Percentiles rank a stretch among this genome's conserved stretches.
Evolutionary conservation across 345 rosid species (phyloP).

Genomic region (Eucalyptus marginata): DNA sequence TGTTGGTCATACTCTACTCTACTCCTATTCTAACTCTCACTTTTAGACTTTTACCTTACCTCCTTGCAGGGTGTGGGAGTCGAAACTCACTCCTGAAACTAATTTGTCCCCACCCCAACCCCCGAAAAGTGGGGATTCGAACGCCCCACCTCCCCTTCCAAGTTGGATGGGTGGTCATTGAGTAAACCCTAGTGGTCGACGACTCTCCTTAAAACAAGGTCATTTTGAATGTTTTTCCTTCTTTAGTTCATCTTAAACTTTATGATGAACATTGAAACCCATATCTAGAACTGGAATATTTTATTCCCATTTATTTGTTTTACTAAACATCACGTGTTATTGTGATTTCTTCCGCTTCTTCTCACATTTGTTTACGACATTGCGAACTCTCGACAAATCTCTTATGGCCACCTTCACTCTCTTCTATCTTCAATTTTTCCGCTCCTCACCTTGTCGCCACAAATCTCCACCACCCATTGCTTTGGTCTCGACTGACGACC

Average conservation of each 20-base stretch:
- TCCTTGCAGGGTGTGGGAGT: too few relatives aligned
- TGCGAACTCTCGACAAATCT: neutral
- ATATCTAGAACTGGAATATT: neutral
- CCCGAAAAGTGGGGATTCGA: too few relatives aligned
- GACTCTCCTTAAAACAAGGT: neutral
- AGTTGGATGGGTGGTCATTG: too few relatives aligned
- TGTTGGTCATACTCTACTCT: too few relatives aligned
- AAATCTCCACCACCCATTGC: neutral
- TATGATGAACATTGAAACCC: neutral
- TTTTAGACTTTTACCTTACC: too few relatives aligned
- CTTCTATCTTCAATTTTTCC: neutral
- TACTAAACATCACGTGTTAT: neutral
- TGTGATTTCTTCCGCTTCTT: neutral
- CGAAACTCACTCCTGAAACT: too few relatives aligned
- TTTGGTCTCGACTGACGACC: neutral
- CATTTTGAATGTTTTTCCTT: too few relatives aligned
- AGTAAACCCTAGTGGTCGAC: too few relatives aligned
- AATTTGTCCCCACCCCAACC: too few relatives aligned
- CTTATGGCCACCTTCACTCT: neutral
- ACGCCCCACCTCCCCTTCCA: too few relatives aligned
- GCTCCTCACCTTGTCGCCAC: neutral
- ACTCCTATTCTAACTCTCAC: too few relatives aligned
- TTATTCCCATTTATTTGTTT: neutral
- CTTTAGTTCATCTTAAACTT: neutral
- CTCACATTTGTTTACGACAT: neutral